Evolutionary conservation across 2,329 filamentous ascomycete genomes (phyloP).

Genomic region (Lasiodiplodia hormozganensis): DNA sequence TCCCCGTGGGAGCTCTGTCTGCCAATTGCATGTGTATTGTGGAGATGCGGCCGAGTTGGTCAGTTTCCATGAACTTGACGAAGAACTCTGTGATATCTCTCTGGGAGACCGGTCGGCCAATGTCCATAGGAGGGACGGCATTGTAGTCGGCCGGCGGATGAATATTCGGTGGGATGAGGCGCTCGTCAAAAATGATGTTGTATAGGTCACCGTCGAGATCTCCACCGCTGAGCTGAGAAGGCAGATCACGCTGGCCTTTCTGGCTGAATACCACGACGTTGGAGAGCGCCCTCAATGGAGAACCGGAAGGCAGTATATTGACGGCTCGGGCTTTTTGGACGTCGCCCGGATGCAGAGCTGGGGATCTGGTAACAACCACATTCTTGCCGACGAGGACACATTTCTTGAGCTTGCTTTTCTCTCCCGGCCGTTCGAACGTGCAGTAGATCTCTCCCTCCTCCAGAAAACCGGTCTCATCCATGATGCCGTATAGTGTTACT

Average conservation of each 20-base stretch:
- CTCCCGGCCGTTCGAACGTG: conserved; percentile 56
- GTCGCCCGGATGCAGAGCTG: conserved; percentile 82
- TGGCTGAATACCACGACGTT: conserved; percentile 85
- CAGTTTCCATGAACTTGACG: conserved; percentile 59
- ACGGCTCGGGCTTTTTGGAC: conserved; percentile 71
- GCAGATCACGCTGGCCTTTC: conserved; percentile 73
- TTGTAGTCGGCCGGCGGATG: conserved; percentile 74
- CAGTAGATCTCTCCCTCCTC: conserved; percentile 73
- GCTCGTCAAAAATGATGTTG: conserved; percentile 75
- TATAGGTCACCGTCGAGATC: conserved; percentile 86
- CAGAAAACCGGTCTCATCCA: conserved; percentile 79
- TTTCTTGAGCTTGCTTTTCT: conserved; percentile 32
- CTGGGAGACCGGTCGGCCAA: conserved; percentile 65
- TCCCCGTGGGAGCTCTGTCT: conserved; percentile 43
- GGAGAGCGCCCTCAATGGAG: conserved; percentile 66
- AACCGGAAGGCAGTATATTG: conserved; percentile 59
- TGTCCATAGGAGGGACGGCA: conserved; percentile 60
- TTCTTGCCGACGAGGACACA: conserved; percentile 36
- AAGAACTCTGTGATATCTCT: conserved; percentile 82
- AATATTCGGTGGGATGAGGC: conserved; percentile 52
- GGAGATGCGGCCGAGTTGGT: conserved; percentile 51
- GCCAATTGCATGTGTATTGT: conserved; percentile 51
- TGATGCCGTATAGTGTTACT: conserved; percentile 78
- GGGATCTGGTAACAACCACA: conserved; percentile 75
- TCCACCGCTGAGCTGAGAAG: conserved; percentile 79